Base-by-base conservation (phyloP, 345 rosid genomes). In the Pistacia atlantica region DNA sequence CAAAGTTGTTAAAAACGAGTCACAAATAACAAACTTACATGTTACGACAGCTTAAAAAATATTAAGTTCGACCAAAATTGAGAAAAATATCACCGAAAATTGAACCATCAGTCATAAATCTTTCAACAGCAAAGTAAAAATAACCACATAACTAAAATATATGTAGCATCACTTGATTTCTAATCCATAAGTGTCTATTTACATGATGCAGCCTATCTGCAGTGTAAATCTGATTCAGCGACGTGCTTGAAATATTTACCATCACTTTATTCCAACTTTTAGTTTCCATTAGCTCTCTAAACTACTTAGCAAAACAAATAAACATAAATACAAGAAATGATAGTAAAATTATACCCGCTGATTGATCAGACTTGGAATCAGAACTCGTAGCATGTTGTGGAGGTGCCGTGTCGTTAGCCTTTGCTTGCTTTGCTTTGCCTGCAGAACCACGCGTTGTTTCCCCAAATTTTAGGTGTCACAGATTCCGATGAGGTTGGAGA, bases 331-430 rank as follows among this genome's bases (percentile, higher is more conserved):
- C 1, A 54, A 4, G 7, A 54, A 54, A 12, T 54, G 57, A 68
- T 25, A 4, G 51, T 48, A 48, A n/a, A 63, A 45, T 55, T 16
- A 72, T 78, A 85, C 88, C 90, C 49, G 78, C n/a, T 69, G 86
- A 69, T 7, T 51, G 82, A 25, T 84, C 80, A 14, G 69, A 71
- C 69, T 68, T 79, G 2, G 72, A 67, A 67, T 72, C 78, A 57
- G 85, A 75, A 67, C 31, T 35, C 8, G 11, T 28, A 45, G 55
- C 25, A 17, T 14, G 69, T 52, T 69, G 73, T 45, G 64, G 54
- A 62, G 83, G 55, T 57, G 80, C 58, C 16, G 65, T 55, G 25
- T 81, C 81, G 38, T 51, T 75, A n/a, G 22, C 59, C 64, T 72
- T 73, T 0, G 56, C 74, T 61, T 65, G 81, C 73, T 76, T 79